phyloP scores from a whole-genome alignment of 805 yeast genomes.

The Candida pini region DNA sequence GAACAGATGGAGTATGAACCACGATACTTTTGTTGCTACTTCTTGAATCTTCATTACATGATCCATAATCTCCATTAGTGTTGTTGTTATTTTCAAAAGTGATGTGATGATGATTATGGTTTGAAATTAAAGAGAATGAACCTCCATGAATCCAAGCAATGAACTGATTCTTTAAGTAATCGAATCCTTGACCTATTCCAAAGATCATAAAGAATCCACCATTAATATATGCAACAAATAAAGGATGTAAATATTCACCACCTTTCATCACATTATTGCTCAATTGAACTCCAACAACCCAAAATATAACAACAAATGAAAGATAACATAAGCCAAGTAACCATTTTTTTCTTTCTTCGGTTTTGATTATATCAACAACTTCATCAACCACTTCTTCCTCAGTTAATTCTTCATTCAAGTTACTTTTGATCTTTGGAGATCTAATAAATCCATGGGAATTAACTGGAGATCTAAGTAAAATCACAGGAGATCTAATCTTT shows the following conservation, averaged over 20 bases:
- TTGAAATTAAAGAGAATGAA: background rate
- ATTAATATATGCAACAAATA: conserved; percentile 40
- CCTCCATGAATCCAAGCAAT: conserved; percentile 3
- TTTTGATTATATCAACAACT: conserved; percentile 27
- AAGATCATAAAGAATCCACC: conserved; percentile 44
- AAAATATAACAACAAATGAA: conserved; percentile 36
- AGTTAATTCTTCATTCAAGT: conserved; percentile 7
- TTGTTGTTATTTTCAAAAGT: too few relatives aligned
- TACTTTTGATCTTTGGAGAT: conserved; percentile 14
- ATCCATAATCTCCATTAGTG: too few relatives aligned
- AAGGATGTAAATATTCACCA: conserved; percentile 43
- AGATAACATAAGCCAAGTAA: conserved; percentile 38
- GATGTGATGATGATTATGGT: background rate
- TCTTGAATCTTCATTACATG: conserved; percentile 4
- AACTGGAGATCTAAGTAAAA: conserved; percentile 14
- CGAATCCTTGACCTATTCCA: conserved; percentile 33
- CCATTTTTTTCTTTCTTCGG: conserved; percentile 38
- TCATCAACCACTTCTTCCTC: conserved; percentile 23
- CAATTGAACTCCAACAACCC: conserved; percentile 46
- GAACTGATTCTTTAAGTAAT: background rate
- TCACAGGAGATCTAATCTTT: conserved; percentile 16
- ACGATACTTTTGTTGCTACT: conserved; percentile 3
- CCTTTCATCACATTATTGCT: conserved; percentile 45
- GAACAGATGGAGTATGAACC: conserved; percentile 19
- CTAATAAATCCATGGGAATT: conserved; percentile 8